Base-by-base conservation (phyloP, 1,284 basidiomycete genomes). In the Rhodotorula glutinis region DNA sequence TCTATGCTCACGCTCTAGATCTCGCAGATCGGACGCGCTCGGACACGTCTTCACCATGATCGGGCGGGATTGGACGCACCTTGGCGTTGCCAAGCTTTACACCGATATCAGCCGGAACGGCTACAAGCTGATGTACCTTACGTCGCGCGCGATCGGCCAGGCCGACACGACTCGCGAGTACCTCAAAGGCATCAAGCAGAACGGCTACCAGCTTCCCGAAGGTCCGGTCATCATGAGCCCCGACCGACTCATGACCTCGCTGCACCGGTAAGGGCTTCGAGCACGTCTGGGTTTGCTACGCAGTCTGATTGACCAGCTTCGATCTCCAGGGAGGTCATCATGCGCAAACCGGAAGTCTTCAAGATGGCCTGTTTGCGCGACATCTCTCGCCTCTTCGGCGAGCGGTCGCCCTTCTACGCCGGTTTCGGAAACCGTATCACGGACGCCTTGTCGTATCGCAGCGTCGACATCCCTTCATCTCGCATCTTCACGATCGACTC, bases 191-290 rank as follows among this genome's bases (percentile, higher is more conserved):
- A 92, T 99, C 79, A 90, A 90, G 76, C 96, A 98, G 82, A 91
- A 95, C 74, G 87, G 92, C 71, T 97, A 96, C 77, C 89, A 92
- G 77, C 83, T 99, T 41, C 96, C 96, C 0, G 92, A 98, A 76
- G 96, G 96, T 0, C 96, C 96, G 7, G 96, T 99, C 58, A 94
- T 98, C 78, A 98, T 99, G 96, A 94, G 91, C 75, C 96, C 96
- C 0, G 96, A 99, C 79, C 85, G 96, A 21, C 79, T 98, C 63
- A 94, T 99, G 84, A 89, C 92, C 4, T 93, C 91, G 43, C 80
- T 98, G 57, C 96, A 98, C 79, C 87, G 95, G 90, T 91, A 17
- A 25, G 74, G 74, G 85, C 79, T 25, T 74, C 52, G 47, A 74
- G 4, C 33, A 3, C 10, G n/a, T 16, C 19, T n/a, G n/a, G n/a